A percentile compares a stretch with the other conserved stretches of the same genome.
Evolutionary conservation across 108 stramenopile genomes (phyloP).

Genomic region (Cyclostephanos tholiformis): DNA sequence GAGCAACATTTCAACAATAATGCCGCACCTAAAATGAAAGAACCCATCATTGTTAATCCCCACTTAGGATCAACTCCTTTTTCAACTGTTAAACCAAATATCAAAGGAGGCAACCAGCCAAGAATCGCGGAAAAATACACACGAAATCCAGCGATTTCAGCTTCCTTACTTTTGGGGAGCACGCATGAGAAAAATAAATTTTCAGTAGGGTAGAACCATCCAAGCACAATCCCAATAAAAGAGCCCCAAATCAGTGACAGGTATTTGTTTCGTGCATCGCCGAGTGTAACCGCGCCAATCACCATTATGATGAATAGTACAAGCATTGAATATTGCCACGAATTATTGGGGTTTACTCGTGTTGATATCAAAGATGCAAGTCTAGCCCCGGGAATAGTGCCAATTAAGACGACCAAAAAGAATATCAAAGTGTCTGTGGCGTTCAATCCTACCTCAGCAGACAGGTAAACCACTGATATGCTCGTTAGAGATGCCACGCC

Average conservation of each 20-base stretch:
- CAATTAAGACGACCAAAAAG: conserved; percentile 49
- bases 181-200: conserved; percentile 52
- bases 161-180: conserved; percentile 57
- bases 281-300: conserved; percentile 38
- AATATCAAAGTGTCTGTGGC: conserved; percentile 58
- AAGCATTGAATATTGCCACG: conserved; percentile 47
- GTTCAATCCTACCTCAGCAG: conserved; percentile 44
- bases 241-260: conserved; percentile 28
- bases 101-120: conserved; percentile 54
- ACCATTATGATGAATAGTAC: conserved; percentile 20
- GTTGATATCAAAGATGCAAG: conserved; percentile 38
- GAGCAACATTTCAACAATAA: conserved; percentile 8
- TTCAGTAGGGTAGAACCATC: conserved; percentile 66
- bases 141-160: conserved; percentile 61
- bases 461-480: conserved; percentile 59
- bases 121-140: conserved; percentile 55
- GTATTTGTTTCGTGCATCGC: conserved; percentile 21
- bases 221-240: conserved; percentile 24
- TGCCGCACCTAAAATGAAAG: conserved; percentile 19
- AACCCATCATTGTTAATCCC: conserved; percentile 14
- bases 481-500: conserved; percentile 41
- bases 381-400: conserved; percentile 47
- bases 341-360: conserved; percentile 49
- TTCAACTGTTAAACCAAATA: conserved; percentile 44
- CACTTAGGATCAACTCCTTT: conserved; percentile 23